These are phyloP conservation scores for Puccinia triticina DNA, from an alignment of 1,284 basidiomycete species.

Conservation along the genomic window DNA sequence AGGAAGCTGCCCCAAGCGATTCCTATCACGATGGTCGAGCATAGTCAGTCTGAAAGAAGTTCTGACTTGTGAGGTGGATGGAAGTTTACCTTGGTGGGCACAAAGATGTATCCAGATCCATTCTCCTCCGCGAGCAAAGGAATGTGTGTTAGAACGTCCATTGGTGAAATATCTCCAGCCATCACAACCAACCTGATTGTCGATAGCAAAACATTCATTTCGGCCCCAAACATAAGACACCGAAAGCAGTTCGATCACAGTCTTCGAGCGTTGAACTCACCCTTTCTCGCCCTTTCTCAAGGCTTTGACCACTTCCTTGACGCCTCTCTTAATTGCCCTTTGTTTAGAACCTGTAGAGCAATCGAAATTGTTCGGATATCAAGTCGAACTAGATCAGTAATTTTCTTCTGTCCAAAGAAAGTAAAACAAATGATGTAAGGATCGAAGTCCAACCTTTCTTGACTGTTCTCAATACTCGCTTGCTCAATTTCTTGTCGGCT, in stretches of 20 bases:
- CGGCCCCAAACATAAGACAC: conserved; percentile 32
- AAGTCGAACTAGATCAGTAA: background rate
- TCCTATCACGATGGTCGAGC: conserved; percentile 83
- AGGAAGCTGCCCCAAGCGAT: conserved; percentile 82
- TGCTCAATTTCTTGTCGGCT: conserved; percentile 84
- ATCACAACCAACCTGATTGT: conserved; percentile 72
- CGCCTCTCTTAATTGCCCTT: conserved; percentile 88
- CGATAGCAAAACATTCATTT: background rate
- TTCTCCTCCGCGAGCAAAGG: conserved; percentile 94
- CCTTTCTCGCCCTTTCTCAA: conserved; percentile 94
- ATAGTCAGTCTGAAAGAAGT: conserved; percentile 3
- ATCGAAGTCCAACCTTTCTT: conserved; percentile 72
- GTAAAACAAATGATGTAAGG: conserved; percentile 33
- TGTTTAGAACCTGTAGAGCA: conserved; percentile 74
- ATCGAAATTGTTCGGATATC: background rate
- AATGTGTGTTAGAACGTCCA: conserved; percentile 97
- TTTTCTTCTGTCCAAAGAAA: background rate
- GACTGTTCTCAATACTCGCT: conserved; percentile 88
- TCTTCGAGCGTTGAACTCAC: conserved; percentile 63
- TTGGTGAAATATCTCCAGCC: conserved; percentile 94
- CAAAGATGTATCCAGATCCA: conserved; percentile 81
- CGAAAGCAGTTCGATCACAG: background rate
- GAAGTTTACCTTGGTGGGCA: conserved; percentile 57
- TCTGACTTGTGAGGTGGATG: background rate
- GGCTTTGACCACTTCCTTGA: conserved; percentile 95